Evolutionary conservation across 2,329 filamentous ascomycete species (phyloP), one percentile per base, ranked within the genome.

Genomic region (Pseudodiploospora longispora): DNA sequence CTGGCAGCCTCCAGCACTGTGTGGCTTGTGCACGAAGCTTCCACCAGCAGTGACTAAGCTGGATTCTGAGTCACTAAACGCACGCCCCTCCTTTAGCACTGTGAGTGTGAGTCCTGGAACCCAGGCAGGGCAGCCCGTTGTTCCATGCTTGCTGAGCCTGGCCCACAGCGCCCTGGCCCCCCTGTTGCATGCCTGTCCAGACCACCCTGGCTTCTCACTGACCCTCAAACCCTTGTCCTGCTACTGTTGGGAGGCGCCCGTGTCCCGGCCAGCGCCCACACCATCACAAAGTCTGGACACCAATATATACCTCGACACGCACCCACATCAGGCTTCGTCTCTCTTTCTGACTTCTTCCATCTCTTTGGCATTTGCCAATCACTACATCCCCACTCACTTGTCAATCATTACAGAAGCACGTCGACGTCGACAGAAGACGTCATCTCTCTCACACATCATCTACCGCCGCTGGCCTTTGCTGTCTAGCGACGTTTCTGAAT

Each of bases 361-460:
- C 54, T 57, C 55, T 59, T 65, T 66, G 63, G 63, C 64, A 51
- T 49, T 51, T 63, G 64, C 64, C 64, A 66, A 66, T 58, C 52
- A 48, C 44, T 42, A 52, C 47, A 43, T 46, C 37, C 40, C 45
- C 45, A 41, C 45, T 39, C 35, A 38, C 42, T 41, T 47, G 47
- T 50, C 51, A 48, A 40, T 37, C 27, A 40, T 47, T 43, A 47
- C 41, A 42, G 43, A 48, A 51, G 51, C 52, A 56, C 55, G 47
- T 55, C 52, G 48, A 42, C 49, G 51, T 43, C 54, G 57, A 59
- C 57, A 19, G 19, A 19, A 19, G 19, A 19, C 19, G 54, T 54
- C 55, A 55, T 55, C 38, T 31, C 43, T 10, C 30, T n/a, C 59
- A 45, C 49, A 56, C 55, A 46, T 53, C 54, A 50, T 19, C 19